These are phyloP conservation scores for Stachybotrys chartarum DNA, from an alignment of 2,329 filamentous ascomycete genomes.

Conservation along the genomic window DNA sequence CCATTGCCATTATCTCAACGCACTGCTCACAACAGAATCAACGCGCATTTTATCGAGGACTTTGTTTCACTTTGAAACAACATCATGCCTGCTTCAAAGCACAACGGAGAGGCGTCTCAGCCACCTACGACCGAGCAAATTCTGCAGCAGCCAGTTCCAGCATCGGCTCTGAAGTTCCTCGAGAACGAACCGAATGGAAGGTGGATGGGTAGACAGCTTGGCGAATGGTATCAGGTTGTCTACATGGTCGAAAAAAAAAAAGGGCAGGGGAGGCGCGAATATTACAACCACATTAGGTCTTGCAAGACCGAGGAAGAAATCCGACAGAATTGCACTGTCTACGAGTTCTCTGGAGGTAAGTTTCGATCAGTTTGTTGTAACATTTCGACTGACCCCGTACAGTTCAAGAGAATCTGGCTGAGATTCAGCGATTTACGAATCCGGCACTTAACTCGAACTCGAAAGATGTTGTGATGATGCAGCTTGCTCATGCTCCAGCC, in stretches of 20 bases:
- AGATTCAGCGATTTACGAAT: not conserved
- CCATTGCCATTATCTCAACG: no score
- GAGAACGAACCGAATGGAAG: constrained; percentile 6
- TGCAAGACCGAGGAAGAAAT: constrained; percentile 3
- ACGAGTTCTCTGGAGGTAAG: not conserved
- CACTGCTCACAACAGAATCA: no score
- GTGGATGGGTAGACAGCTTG: constrained; percentile 3
- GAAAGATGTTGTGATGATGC: not conserved
- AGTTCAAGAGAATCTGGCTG: not conserved
- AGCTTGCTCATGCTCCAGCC: no score
- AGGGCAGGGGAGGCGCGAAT: not conserved
- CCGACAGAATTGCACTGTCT: not conserved
- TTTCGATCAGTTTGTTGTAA: not conserved
- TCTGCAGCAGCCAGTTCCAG: not conserved
- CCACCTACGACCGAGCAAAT: no score
- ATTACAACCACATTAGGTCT: constrained; percentile 2
- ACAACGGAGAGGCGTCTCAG: no score
- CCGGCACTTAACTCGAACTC: not conserved
- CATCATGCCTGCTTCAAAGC: no score
- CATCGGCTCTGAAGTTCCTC: constrained; percentile 6
- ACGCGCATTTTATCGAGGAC: no score
- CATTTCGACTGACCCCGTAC: not conserved
- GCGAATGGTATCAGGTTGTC: not conserved
- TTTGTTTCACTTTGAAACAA: no score
- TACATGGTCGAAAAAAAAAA: not conserved